Evolutionary conservation across 2,329 filamentous ascomycete genomes (phyloP), one percentile per base, ranked within the genome.

Genomic region (Diaporthe longicolla): DNA sequence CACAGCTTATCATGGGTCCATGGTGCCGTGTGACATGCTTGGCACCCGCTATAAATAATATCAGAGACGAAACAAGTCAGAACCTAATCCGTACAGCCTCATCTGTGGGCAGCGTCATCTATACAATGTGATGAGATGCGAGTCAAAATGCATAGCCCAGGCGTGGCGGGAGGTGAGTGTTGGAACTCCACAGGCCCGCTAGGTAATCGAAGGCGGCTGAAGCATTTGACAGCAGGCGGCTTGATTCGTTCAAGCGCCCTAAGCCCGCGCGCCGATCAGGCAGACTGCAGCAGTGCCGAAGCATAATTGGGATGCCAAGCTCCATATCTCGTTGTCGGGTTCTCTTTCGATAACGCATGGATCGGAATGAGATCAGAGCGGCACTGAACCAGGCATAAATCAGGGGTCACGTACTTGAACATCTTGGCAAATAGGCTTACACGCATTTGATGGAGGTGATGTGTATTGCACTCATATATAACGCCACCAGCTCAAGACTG

Each of bases 261-360:
- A 29, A 24, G 54, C 54, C 29, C 54, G 54, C 32, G 29, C 19
- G 54, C 29, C 54, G 54, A 57, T 57, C 54, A 57, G 54, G 54
- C 54, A 57, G 54, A 57, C 29, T 57, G 9, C 29, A 35, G 54
- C 54, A 19, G 54, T 29, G 54, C 54, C 54, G 54, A 35, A 35
- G 19, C 19, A 57, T 32, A 35, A 29, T 29, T 57, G 29, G 29
- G 26, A 57, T 57, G 54, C 54, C 54, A 57, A 57, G 54, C 11
- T 21, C 5, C 6, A 5, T 57, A 57, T 35, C 54, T 57, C 54
- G 54, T 57, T 57, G 54, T 57, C 54, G 54, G 54, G 35, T 57
- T 57, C 54, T 57, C 54, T 57, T 57, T 57, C 54, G 54, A 57
- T 35, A 57, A 57, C 54, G 54, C 54, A 32, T 15, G 29, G 54